Evolutionary conservation across 2,329 filamentous ascomycete species (phyloP).

Genomic region (Alternaria longipes): DNA sequence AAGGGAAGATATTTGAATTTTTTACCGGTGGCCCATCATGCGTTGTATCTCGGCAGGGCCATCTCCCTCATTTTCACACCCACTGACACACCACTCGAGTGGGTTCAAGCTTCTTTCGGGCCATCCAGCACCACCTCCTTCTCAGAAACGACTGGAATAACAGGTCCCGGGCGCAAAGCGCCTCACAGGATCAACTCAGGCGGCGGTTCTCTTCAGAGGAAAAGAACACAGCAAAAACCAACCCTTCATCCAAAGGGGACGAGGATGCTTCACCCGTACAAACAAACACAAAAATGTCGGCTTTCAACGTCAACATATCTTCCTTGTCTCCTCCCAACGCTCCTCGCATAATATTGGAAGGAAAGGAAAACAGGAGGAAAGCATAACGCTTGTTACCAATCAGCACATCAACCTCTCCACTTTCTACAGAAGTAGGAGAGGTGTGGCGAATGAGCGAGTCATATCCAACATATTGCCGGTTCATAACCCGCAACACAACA

Average conservation of each 20-base stretch:
- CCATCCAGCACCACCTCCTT: conserved; percentile 24
- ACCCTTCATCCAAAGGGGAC: conserved; percentile 51
- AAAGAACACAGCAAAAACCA: conserved; percentile 47
- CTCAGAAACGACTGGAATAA: conserved; percentile 20
- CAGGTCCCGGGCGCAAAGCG: conserved; percentile 43
- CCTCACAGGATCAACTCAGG: conserved; percentile 45
- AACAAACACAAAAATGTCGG: conserved; percentile 50
- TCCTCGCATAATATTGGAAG: conserved; percentile 27
- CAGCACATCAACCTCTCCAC: conserved; percentile 44
- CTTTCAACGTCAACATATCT: conserved; percentile 42
- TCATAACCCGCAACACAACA: conserved; percentile 43
- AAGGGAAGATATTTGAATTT: conserved; percentile 36
- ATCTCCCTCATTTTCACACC: conserved; percentile 33
- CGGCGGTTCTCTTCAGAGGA: conserved; percentile 33
- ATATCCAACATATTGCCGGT: conserved; percentile 55
- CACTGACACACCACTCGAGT: conserved; percentile 23
- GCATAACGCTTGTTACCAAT: conserved; percentile 55
- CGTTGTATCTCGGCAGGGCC: conserved; percentile 15
- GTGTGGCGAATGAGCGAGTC: conserved; percentile 53
- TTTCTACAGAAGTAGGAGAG: conserved; percentile 32
- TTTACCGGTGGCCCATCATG: conserved; percentile 33
- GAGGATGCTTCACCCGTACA: conserved; percentile 50
- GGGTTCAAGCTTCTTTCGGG: conserved; percentile 3
- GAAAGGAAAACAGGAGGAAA: conserved; percentile 43
- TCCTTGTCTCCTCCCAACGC: conserved; percentile 15